Percentiles rank a stretch among this genome's conserved stretches.
phyloP scores from a whole-genome alignment of 345 rosid species.

The Adansonia digitata region DNA sequence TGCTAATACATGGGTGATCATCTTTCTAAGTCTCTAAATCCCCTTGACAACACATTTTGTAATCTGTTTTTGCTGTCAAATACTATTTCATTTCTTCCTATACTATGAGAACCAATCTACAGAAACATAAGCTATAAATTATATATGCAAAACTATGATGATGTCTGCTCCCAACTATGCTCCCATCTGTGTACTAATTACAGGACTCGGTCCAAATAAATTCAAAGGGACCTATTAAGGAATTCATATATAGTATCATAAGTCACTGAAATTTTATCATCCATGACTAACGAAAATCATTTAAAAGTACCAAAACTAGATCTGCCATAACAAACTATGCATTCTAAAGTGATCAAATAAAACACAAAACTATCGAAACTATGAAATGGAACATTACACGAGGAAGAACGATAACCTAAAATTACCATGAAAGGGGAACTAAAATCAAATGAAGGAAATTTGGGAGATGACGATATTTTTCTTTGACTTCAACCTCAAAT shows the following conservation, averaged over 20 bases:
- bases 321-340: background rate
- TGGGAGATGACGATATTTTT: background rate
- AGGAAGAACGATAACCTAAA: background rate
- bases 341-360: slow-evolving; percentile 1
- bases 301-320: background rate
- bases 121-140: too few relatives aligned
- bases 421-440: background rate
- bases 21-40: too few relatives aligned
- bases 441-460: background rate
- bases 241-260: background rate
- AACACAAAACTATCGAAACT: background rate
- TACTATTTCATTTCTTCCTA: too few relatives aligned
- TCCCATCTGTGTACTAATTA: background rate
- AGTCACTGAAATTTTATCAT: background rate
- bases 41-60: too few relatives aligned
- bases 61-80: too few relatives aligned
- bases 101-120: too few relatives aligned
- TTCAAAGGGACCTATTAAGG: background rate
- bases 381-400: background rate
- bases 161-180: background rate
- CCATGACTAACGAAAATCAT: background rate
- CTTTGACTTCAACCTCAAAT: background rate
- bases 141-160: too few relatives aligned
- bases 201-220: background rate
- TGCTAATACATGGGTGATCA: too few relatives aligned